Base-by-base conservation (phyloP, 805 yeast species). In the Myxozyma neotropica region DNA sequence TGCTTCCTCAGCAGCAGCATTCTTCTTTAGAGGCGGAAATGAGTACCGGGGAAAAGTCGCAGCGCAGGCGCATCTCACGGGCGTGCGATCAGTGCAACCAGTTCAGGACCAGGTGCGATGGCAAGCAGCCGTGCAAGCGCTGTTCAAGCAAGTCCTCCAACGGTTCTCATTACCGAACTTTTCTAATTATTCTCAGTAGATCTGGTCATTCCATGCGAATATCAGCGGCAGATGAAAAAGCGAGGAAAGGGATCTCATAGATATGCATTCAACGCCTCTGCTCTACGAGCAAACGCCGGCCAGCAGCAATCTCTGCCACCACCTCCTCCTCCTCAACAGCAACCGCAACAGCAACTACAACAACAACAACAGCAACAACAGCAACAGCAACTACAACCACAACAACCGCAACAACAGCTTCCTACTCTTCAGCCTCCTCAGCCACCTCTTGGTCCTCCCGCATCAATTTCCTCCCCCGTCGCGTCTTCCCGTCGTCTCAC, bases 1-100 rank as follows among this genome's bases (percentile, higher is more conserved):
- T 26, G 39, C 35, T 4, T 8, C 33, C 6, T 13, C 48, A 35
- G 38, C 46, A 36, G 35, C 46, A 29, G n/a, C 35, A 8, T n/a
- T n/a, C n/a, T n/a, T n/a, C n/a, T n/a, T n/a, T n/a, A 42, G 45
- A 4, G 13, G 8, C 35, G 26, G 8, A 21, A 26, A 5, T 38
- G 4, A 6, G 27, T 7, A 5, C 49, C 19, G 42, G 33, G 4
- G 53, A 48, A 36, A 48, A 42, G 7, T 10, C 10, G 13, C 56
- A 44, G 38, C 47, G 64, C 4, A 53, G 61, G 27, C 56, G 73
- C 17, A 69, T 68, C 26, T 57, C 67, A 10, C 45, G 80, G 45
- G 83, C 83, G 0, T 80, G 83, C 64, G 83, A 80, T 64, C 68
- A 73, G 17, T 80, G 83, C 68, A 79, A 79, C 62, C 74, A 73